phyloP scores from a whole-genome alignment of 2,329 filamentous ascomycete species.

The Coniochaeta sp. region DNA sequence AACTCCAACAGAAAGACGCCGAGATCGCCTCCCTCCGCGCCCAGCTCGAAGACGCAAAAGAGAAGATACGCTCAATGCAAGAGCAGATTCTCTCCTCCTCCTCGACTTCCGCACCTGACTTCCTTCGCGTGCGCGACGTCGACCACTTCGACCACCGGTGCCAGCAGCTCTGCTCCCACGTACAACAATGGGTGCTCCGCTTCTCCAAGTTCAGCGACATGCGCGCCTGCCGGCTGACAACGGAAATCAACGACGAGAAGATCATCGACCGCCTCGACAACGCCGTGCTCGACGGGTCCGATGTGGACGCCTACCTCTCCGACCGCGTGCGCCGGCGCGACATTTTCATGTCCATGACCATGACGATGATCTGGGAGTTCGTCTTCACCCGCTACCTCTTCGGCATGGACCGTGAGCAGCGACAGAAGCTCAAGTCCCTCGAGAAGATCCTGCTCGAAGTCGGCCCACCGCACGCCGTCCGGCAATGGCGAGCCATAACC shows the following conservation, averaged over 20 bases:
- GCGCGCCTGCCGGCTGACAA: slow-evolving; percentile 74
- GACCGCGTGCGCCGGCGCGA: slow-evolving; percentile 86
- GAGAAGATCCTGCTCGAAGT: slow-evolving; percentile 89
- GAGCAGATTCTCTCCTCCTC: slow-evolving; percentile 51
- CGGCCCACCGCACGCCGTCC: slow-evolving; percentile 80
- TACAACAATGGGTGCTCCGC: slow-evolving; percentile 94
- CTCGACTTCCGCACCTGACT: slow-evolving; percentile 43
- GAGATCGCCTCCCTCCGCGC: slow-evolving; percentile 73
- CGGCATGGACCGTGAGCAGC: slow-evolving; percentile 95
- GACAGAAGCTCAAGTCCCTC: slow-evolving; percentile 92
- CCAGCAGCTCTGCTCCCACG: slow-evolving; percentile 89
- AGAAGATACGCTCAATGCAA: slow-evolving; percentile 51
- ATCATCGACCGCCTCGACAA: slow-evolving; percentile 93
- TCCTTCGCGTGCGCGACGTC: slow-evolving; percentile 76
- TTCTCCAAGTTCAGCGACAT: slow-evolving; percentile 98
- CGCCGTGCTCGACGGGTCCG: slow-evolving; percentile 84
- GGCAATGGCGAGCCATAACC: slow-evolving; percentile 94
- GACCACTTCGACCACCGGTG: slow-evolving; percentile 94
- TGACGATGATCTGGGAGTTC: slow-evolving; percentile 99
- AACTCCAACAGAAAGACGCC: slow-evolving; percentile 72
- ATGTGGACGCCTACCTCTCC: slow-evolving; percentile 79
- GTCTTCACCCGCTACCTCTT: slow-evolving; percentile 97
- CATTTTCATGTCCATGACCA: slow-evolving; percentile 97
- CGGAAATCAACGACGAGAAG: slow-evolving; percentile 84
- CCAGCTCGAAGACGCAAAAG: slow-evolving; percentile 68